Evolutionary conservation across 176 grass and related monocot species (phyloP), one percentile per base, ranked within the genome.

Genomic region (Musa itinerans): DNA sequence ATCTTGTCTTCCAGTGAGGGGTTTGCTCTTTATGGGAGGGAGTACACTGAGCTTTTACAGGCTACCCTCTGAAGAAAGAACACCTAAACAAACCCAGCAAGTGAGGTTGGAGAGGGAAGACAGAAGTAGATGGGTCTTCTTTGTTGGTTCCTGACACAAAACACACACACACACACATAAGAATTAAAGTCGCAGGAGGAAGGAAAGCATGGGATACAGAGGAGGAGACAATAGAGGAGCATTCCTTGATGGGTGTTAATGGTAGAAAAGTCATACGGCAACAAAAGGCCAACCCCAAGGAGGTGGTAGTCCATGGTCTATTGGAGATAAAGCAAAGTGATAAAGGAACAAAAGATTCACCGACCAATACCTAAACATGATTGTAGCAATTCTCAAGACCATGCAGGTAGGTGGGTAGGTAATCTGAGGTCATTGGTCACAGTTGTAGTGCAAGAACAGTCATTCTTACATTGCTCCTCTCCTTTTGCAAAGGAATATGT

Each of bases 1-100:
- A 25, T 25, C 21, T 29, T 67, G 19, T 67, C 64, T 29, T 67
- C 16, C 23, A 13, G 10, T 58, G 17, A 15, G 55, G 17, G 11
- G 10, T 7, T 21, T 26, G 17, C 24, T 65, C 63, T 65, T 25
- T 65, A 65, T 65, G 63, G 63, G 22, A n/a, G 63, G 2, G 21
- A 65, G 63, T 3, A 65, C n/a, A 26, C 7, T 12, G 24, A 65
- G 63, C 63, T 65, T 65, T 65, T 65, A 65, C 63, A 65, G 63
- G 63, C 19, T n/a, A 65, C 24, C 55, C 22, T 26, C 23, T 65
- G 63, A 65, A 17, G 63, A 65, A 65, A 65, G 63, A 65, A 65
- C 63, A 65, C 63, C 21, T 65, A 17, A 22, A 26, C 7, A 22
- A 9, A 65, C 8, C 2, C 23, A 25, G 63, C 22, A 65, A 65